phyloP scores from a whole-genome alignment of 495 filamentous ascomycete species.

The Annulohypoxylon stygium region DNA sequence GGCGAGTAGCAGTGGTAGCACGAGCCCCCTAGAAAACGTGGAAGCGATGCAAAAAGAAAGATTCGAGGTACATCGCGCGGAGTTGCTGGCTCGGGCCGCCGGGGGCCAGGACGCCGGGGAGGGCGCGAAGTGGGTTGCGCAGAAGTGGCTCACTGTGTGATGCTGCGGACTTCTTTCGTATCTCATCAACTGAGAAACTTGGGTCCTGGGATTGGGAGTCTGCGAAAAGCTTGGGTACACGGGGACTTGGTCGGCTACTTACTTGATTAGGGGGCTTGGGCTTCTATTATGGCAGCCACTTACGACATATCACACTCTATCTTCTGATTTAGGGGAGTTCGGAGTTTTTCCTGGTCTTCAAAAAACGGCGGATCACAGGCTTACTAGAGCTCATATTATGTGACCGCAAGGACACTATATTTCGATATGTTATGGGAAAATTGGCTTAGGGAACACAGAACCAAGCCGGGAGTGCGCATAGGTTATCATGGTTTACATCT shows the following conservation, averaged over 20 bases:
- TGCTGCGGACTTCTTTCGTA: neutral
- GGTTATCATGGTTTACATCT: neutral
- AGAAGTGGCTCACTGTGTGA: slow-evolving; percentile 48
- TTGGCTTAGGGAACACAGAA: neutral
- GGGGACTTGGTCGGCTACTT: neutral
- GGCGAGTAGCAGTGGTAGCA: slow-evolving; percentile 40
- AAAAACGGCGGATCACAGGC: neutral
- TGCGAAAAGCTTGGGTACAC: neutral
- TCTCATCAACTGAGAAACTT: neutral
- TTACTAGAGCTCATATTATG: slow-evolving; percentile 25
- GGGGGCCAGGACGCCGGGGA: slow-evolving; percentile 40
- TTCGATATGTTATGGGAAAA: neutral
- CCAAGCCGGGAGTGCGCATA: neutral
- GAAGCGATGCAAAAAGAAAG: slow-evolving; percentile 56
- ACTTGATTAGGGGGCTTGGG: neutral
- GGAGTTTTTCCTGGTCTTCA: neutral
- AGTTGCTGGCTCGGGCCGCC: slow-evolving; percentile 55
- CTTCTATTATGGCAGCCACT: neutral
- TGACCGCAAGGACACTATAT: neutral
- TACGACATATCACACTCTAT: neutral
- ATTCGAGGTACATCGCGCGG: slow-evolving; percentile 52
- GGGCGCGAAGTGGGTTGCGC: slow-evolving; percentile 41
- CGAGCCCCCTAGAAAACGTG: slow-evolving; percentile 53
- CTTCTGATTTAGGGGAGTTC: slow-evolving; percentile 4
- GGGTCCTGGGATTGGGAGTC: neutral